Evolutionary conservation across 1,139 yeast genomes (phyloP).

Genomic region (Casaregolazyma lundiana): DNA sequence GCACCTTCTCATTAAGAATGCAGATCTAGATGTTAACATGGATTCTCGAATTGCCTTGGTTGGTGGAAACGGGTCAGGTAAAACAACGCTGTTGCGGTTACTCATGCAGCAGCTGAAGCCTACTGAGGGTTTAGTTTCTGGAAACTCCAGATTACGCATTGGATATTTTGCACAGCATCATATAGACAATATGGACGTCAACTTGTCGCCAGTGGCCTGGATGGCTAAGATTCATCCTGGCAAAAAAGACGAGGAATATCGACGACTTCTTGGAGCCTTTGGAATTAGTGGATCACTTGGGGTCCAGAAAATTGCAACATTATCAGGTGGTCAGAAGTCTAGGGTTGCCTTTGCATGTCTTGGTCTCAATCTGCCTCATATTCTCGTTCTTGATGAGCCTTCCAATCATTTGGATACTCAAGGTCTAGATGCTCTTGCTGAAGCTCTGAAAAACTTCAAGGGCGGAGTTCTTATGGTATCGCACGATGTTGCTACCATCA

Average conservation of each 20-base stretch:
- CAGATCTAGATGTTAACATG: slow-evolving; percentile 86
- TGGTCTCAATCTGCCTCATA: slow-evolving; percentile 88
- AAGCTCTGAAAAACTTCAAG: slow-evolving; percentile 77
- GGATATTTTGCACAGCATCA: slow-evolving; percentile 99
- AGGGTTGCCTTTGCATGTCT: slow-evolving; percentile 97
- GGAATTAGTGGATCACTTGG: slow-evolving; percentile 96
- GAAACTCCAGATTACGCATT: slow-evolving; percentile 81
- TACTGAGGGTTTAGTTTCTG: slow-evolving; percentile 64
- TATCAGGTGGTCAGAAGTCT: slow-evolving; percentile 98
- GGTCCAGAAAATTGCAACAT: slow-evolving; percentile 78
- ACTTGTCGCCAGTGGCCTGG: slow-evolving; percentile 89
- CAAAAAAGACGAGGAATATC: slow-evolving; percentile 90
- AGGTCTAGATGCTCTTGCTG: slow-evolving; percentile 92
- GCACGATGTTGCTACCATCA: slow-evolving; percentile 90
- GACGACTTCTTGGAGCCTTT: slow-evolving; percentile 93
- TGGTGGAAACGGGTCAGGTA: slow-evolving; percentile 99
- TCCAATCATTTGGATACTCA: slow-evolving; percentile 98
- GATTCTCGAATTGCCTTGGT: slow-evolving; percentile 93
- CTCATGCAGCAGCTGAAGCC: slow-evolving; percentile 77
- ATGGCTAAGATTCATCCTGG: slow-evolving; percentile 89
- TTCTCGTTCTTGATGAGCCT: slow-evolving; percentile 93
- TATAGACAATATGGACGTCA: slow-evolving; percentile 93
- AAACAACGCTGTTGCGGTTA: slow-evolving; percentile 84
- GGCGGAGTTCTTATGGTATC: slow-evolving; percentile 98
- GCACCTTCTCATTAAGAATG: slow-evolving; percentile 61